A percentile compares a stretch with the other conserved stretches of the same genome.
phyloP scores from a whole-genome alignment of 169 alveolate genomes.

The Plasmodium gonderi region DNA sequence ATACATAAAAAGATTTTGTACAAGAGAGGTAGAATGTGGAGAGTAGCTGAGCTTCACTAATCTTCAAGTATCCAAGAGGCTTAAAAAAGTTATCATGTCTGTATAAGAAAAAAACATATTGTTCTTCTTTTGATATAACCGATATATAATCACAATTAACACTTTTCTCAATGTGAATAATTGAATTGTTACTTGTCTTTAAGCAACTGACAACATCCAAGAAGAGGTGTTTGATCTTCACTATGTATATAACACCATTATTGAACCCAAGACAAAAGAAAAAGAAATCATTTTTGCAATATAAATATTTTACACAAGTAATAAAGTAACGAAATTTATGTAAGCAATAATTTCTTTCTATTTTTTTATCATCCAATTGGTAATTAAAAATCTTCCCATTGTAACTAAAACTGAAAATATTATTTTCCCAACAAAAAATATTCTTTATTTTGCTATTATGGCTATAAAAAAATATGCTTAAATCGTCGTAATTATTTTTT shows the following conservation, averaged over 20 bases:
- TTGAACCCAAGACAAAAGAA: constrained; percentile 58
- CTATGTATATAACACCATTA: constrained; percentile 44
- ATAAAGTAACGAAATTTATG: constrained; percentile 26
- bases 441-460: constrained; percentile 54
- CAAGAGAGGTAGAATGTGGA: constrained; percentile 11
- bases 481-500: constrained; percentile 48
- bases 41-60: not conserved
- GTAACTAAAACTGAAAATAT: constrained; percentile 33
- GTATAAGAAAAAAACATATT: constrained; percentile 29
- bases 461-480: constrained; percentile 33
- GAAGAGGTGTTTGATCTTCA: constrained; percentile 35
- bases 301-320: constrained; percentile 30
- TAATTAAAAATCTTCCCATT: constrained; percentile 48
- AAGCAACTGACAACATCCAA: constrained; percentile 31
- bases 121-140: constrained; percentile 34
- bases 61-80: constrained; percentile 40
- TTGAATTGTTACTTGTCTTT: constrained; percentile 48
- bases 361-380: constrained; percentile 10
- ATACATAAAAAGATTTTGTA: constrained; percentile 2
- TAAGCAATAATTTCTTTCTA: constrained; percentile 39
- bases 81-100: not conserved
- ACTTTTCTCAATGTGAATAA: constrained; percentile 30
- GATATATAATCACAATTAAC: constrained; percentile 16
- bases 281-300: constrained; percentile 16
- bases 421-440: constrained; percentile 19